phyloP scores from a whole-genome alignment of 176 grass and related monocot species.

The Phoenix roebelenii region DNA sequence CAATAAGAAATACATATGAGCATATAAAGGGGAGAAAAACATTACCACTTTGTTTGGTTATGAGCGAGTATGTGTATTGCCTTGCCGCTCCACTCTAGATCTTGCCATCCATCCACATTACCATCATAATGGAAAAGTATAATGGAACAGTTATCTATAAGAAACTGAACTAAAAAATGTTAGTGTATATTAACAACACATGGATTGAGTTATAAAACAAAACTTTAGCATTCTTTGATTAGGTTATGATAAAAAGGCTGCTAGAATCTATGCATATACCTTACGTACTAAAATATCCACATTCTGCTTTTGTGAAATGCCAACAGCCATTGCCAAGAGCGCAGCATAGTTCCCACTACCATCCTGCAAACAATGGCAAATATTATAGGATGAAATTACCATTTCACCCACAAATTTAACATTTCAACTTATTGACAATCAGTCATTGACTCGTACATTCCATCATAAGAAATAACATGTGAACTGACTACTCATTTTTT shows the following conservation, averaged over 20 bases:
- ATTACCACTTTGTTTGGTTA: slow-evolving; percentile 7
- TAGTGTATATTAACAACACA: no score
- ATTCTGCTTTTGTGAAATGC: background rate
- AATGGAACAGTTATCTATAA: background rate
- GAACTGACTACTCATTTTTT: no score
- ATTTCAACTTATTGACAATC: no score
- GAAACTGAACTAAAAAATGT: background rate
- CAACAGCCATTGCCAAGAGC: slow-evolving; percentile 1
- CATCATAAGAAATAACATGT: no score
- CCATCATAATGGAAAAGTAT: slow-evolving; percentile 8
- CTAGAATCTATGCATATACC: background rate
- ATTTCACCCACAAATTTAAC: background rate
- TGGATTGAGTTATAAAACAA: no score
- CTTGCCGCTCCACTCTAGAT: background rate
- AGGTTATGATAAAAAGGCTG: no score
- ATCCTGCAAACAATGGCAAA: background rate
- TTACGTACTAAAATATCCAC: slow-evolving; percentile 1
- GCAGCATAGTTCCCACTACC: background rate
- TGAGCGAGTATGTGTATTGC: background rate
- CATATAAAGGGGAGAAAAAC: background rate
- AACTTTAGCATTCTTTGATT: no score
- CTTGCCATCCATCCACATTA: background rate
- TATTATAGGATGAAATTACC: background rate
- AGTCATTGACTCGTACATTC: no score
- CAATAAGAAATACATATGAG: no score